A percentile compares a stretch with the other conserved stretches of the same genome.
Evolutionary conservation across 1,139 yeast species (phyloP).

Genomic region (Suhomyces atakaporum): DNA sequence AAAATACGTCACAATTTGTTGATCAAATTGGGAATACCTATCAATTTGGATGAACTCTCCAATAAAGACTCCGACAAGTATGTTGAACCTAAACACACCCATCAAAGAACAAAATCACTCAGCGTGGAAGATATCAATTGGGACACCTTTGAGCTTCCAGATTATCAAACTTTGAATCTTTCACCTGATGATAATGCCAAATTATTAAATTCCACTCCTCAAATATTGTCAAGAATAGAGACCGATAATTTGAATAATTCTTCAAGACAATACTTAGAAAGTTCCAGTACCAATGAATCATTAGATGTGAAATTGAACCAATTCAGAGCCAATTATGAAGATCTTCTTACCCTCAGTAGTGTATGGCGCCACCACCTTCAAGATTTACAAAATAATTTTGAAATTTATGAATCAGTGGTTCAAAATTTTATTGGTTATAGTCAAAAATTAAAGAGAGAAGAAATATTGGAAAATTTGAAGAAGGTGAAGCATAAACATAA

Average conservation of each 20-base stretch:
- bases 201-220: slow-evolving; percentile 26
- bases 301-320: slow-evolving; percentile 33
- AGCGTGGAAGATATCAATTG: slow-evolving; percentile 36
- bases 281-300: slow-evolving; percentile 20
- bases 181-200: slow-evolving; percentile 22
- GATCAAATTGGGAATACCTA: slow-evolving; percentile 59
- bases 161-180: slow-evolving; percentile 25
- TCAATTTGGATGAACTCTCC: slow-evolving; percentile 53
- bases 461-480: slow-evolving; percentile 42
- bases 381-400: slow-evolving; percentile 53
- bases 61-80: slow-evolving; percentile 5
- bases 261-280: slow-evolving; percentile 29
- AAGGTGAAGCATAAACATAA: slow-evolving; percentile 18
- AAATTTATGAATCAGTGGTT: slow-evolving; percentile 68
- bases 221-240: slow-evolving; percentile 34
- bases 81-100: slow-evolving; percentile 7
- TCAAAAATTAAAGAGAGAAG: slow-evolving; percentile 56
- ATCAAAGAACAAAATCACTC: slow-evolving; percentile 24
- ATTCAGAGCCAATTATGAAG: slow-evolving; percentile 28
- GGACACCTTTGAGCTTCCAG: slow-evolving; percentile 33
- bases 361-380: slow-evolving; percentile 51
- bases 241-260: slow-evolving; percentile 40
- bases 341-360: slow-evolving; percentile 40
- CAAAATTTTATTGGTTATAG: slow-evolving; percentile 73
- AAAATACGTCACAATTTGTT: slow-evolving; percentile 58